Evolutionary conservation across 352 stramenopile genomes (phyloP).

Genomic region (Globisporangium canariense): DNA sequence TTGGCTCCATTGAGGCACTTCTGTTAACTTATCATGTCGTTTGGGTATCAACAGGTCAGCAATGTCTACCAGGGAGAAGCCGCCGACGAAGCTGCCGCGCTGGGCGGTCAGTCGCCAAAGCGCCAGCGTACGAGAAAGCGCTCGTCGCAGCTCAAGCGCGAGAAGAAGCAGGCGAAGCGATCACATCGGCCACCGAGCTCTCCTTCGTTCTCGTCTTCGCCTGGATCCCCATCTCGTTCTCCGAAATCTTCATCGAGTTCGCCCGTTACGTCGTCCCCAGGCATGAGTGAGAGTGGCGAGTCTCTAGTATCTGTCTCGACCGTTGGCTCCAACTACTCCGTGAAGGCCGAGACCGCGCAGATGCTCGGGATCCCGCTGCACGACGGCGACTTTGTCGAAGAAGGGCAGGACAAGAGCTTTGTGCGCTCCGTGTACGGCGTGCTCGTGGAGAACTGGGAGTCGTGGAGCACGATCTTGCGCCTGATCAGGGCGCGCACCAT

Average conservation of each 20-base stretch:
- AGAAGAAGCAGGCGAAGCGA: constrained; percentile 73
- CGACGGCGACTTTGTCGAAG: constrained; percentile 52
- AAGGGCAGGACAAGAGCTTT: constrained; percentile 55
- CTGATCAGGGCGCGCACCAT: constrained; percentile 72
- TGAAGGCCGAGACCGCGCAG: constrained; percentile 73
- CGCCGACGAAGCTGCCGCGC: constrained; percentile 75
- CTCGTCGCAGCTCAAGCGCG: constrained; percentile 79
- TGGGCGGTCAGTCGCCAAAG: constrained; percentile 77
- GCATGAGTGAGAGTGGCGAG: constrained; percentile 60
- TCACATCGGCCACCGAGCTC: constrained; percentile 60
- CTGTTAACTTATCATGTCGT: not conserved
- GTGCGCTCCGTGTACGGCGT: constrained; percentile 67
- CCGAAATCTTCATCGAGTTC: constrained; percentile 53
- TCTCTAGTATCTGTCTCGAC: constrained; percentile 53
- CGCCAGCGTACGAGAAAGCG: constrained; percentile 79
- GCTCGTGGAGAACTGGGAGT: constrained; percentile 81
- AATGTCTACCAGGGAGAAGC: constrained; percentile 85
- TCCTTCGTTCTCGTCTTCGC: constrained; percentile 58
- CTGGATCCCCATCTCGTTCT: constrained; percentile 64
- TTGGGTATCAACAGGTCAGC: constrained; percentile 44
- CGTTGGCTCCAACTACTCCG: constrained; percentile 71
- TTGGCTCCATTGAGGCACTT: not conserved
- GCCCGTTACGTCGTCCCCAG: constrained; percentile 52
- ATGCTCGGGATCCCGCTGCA: constrained; percentile 77
- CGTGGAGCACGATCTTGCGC: constrained; percentile 79